Base-by-base conservation (phyloP, 2,329 filamentous ascomycete genomes). In the Microsporum ferrugineum region DNA sequence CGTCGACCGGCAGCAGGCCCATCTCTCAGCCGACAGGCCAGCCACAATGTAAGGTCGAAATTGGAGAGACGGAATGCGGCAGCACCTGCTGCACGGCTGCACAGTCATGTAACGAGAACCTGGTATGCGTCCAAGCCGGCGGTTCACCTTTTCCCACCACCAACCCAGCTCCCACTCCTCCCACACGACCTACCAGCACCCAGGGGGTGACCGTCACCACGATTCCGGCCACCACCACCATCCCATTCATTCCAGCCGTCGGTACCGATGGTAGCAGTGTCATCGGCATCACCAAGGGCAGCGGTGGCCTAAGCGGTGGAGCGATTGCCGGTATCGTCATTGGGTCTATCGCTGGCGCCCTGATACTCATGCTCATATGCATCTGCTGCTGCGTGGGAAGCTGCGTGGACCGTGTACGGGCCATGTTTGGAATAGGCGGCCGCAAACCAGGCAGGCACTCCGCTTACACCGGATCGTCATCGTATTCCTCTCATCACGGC, bases 281-380 rank as follows among this genome's bases (percentile, higher is more conserved):
- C 53, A 68, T 73, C 23, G 73, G 71, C 12, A 67, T 69, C 5
- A 69, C 70, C 4, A 58, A 67, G 12, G 67, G 66, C 5, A 68
- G 68, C 58, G 68, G 72, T 41, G 75, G 77, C 27, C 69, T 80
- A 27, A 79, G 76, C 61, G 77, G 76, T 17, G 78, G 78, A 27
- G 78, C 78, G 0, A 80, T 80, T 61, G 78, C 78, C 23, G 78
- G 78, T 43, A 80, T 80, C 57, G 78, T 80, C 60, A 78, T 80
- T 59, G 78, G 78, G 45, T 73, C 75, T 17, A 72, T 80, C 60
- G 72, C 72, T 1, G 78, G 76, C 57, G 71, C 78, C 8, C 68
- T 78, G 56, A 65, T 79, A 10, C 66, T 80, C 41, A 65, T 79
- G 29, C 69, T 79, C 27, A 63, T 80, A 29, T 78, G 75, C 65